Evolutionary conservation across 106 monocot genomes (phyloP), one percentile per base, ranked within the genome.

Genomic region (Dendrobium nobile): DNA sequence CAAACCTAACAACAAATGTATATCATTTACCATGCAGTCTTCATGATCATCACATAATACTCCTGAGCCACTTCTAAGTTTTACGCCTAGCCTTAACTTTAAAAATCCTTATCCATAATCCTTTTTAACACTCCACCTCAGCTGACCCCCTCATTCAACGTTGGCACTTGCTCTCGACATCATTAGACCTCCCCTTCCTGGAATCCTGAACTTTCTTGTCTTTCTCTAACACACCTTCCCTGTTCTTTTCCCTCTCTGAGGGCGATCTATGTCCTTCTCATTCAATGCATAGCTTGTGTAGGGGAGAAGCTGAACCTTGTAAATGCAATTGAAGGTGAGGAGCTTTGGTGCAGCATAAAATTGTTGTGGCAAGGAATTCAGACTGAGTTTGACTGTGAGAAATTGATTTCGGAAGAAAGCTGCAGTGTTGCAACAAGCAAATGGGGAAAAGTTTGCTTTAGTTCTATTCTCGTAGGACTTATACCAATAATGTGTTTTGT

Each of bases 201-300:
- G 47, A 77, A 75, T 84, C 81, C 22, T 79, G 87, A 68, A 19
- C 72, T 20, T 83, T 73, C 78, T 78, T 73, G 9, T 84, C 80
- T 73, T 81, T 87, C 75, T 85, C 86, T 1, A 44, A 54, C 18
- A 44, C 78, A 43, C 85, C 54, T 43, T 83, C 88, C 31, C 81
- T 80, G 9, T 68, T 81, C 47, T 75, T 79, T 10, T 81, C 84
- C 26, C 77, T 54, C 16, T 82, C 78, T 41, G 47, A 51, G 9
- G 67, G 27, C 56, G 43, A 19, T 82, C 79, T 41, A 40, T 83
- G 4, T 84, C 85, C 82, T 74, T 85, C 37, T 83, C 83, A 40
- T 78, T 84, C 31, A 31, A 31, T 37, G 47, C 11, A 47, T 47
- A 9, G 47, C 47, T 47, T 47, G 47, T 47, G 47, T 47, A 11